Evolutionary conservation across 1,139 yeast genomes (phyloP), one percentile per base, ranked within the genome.

Genomic region (Candida sanyaensis): DNA sequence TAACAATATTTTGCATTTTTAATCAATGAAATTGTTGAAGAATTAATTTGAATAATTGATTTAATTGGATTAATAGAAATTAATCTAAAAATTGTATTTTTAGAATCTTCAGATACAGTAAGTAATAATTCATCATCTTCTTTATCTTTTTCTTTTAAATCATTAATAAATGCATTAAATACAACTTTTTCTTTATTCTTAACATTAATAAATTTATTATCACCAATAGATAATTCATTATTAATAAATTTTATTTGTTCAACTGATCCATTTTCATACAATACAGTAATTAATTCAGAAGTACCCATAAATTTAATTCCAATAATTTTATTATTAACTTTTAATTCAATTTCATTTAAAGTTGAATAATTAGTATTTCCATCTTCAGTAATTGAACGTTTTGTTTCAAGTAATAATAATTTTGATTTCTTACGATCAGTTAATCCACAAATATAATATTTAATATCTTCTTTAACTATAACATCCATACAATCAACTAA

Each of bases 401-500:
- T 43, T 27, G 47, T 64, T 66, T 61, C 63, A 40, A 77, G 65
- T 41, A 78, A 61, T 57, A 73, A 66, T 42, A 81, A 58, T 54
- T 67, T 73, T 45, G 71, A 61, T 49, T 65, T 74, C 49, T 68
- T 73, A 51, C 84, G 71, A 49, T 80, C 84, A 8, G 78, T 72
- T 30, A 75, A 56, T 10, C 82, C 81, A 23, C 74, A 69, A 9
- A 69, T 69, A 58, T 69, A 74, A 33, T 60, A 60, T 47, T 64
- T 63, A 8, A 60, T 58, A 11, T 64, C 51, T 36, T 56, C 56
- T 8, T 8, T 12, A 1, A 3, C 27, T 13, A 41, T 36, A 29
- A 73, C 73, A 48, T 69, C 79, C 65, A 77, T 65, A 50, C 75
- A 69, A 49, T 71, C 72, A 23, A 86, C 77, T 0, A 68, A 54